A percentile compares a stretch with the other conserved stretches of the same genome.
These are phyloP conservation scores for Leccinum disarticulatum DNA, from an alignment of 768 basidiomycete species.

Conservation along the genomic window DNA sequence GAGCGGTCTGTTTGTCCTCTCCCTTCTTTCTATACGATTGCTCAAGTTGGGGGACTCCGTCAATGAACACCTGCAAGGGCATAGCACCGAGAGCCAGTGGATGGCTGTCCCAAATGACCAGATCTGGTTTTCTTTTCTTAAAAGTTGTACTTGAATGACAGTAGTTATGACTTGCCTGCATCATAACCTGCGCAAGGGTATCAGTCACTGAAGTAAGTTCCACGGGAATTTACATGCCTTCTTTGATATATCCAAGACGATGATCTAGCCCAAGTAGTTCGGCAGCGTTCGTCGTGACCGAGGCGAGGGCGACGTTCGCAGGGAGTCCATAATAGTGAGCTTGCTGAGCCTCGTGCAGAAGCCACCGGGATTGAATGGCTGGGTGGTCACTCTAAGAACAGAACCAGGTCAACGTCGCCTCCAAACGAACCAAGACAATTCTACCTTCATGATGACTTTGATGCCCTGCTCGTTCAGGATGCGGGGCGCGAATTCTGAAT, in stretches of 20 bases:
- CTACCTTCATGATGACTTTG: slow-evolving; percentile 52
- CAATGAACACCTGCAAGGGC: slow-evolving; percentile 78
- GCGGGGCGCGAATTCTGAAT: slow-evolving; percentile 57
- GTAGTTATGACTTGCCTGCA: slow-evolving; percentile 40
- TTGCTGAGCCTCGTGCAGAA: slow-evolving; percentile 83
- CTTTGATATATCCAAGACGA: slow-evolving; percentile 72
- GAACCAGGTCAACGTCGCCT: neutral
- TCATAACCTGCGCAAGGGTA: slow-evolving; percentile 54
- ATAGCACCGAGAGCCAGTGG: slow-evolving; percentile 79
- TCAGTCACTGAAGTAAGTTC: slow-evolving; percentile 3
- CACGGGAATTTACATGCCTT: slow-evolving; percentile 39
- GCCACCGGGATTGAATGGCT: slow-evolving; percentile 64
- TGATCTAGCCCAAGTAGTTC: slow-evolving; percentile 73
- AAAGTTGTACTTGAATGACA: neutral
- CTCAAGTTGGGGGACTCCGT: slow-evolving; percentile 69
- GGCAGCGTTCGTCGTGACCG: slow-evolving; percentile 75
- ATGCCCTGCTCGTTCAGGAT: slow-evolving; percentile 51
- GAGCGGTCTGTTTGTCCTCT: slow-evolving; percentile 46
- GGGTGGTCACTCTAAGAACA: slow-evolving; percentile 62
- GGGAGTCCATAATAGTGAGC: slow-evolving; percentile 80
- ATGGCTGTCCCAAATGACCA: slow-evolving; percentile 71
- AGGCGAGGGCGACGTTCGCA: slow-evolving; percentile 63
- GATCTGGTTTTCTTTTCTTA: slow-evolving; percentile 32
- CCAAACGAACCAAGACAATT: neutral
- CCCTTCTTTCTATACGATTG: slow-evolving; percentile 46